phyloP scores from a whole-genome alignment of 78 protist species.

The Dictyostelium purpureum region DNA sequence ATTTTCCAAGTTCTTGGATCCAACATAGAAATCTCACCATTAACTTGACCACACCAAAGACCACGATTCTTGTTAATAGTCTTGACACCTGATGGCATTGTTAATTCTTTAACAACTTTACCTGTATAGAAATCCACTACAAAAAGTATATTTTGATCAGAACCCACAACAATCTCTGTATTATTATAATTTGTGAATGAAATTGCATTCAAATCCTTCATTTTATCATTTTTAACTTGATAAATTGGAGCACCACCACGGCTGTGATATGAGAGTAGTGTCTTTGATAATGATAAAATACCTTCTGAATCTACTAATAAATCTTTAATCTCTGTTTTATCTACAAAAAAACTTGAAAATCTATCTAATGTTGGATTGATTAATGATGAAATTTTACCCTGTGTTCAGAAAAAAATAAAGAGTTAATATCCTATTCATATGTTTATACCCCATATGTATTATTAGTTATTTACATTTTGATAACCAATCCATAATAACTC shows the following conservation, averaged over 20 bases:
- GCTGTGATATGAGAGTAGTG: constrained; percentile 12
- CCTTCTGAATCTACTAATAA: constrained; percentile 54
- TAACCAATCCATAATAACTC: constrained; percentile 76
- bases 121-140: constrained; percentile 67
- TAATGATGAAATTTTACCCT: constrained; percentile 53
- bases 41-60: constrained; percentile 67
- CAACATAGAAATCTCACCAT: constrained; percentile 65
- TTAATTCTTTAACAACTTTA: constrained; percentile 19
- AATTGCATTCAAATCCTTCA: constrained; percentile 34
- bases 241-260: constrained; percentile 66
- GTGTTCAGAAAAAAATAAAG: neutral
- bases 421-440: neutral
- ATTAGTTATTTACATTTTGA: constrained; percentile 9
- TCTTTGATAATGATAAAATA: neutral
- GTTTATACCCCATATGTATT: neutral
- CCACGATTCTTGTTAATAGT: constrained; percentile 11
- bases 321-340: constrained; percentile 36
- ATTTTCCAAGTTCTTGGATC: constrained; percentile 56
- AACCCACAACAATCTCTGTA: constrained; percentile 34
- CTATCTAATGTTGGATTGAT: constrained; percentile 52
- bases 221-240: constrained; percentile 9
- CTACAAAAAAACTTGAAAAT: constrained; percentile 25
- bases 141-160: neutral
- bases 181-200: constrained; percentile 27
- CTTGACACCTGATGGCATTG: constrained; percentile 34